Evolutionary conservation across 495 filamentous ascomycete species (phyloP).

Genomic region (Usnea hakonensis): DNA sequence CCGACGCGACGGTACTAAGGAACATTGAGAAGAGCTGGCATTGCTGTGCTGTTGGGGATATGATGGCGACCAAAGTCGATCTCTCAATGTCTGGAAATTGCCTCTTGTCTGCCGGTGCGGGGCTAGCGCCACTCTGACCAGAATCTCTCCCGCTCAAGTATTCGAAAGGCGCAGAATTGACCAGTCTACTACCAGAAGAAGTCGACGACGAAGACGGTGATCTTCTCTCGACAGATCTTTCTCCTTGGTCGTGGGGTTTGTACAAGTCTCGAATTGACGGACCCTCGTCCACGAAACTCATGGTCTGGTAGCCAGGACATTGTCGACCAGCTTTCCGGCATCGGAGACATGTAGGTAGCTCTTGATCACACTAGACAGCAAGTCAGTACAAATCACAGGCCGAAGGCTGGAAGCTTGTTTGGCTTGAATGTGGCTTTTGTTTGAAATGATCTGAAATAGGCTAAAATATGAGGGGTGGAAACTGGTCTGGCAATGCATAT

Average conservation of each 20-base stretch:
- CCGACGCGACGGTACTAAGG: constrained; percentile 1
- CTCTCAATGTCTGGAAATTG: background rate
- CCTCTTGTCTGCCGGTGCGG: background rate
- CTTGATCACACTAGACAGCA: constrained; percentile 28
- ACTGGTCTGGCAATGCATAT: background rate
- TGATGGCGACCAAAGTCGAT: constrained; percentile 2
- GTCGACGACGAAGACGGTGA: background rate
- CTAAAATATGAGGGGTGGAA: background rate
- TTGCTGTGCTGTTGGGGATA: constrained; percentile 14
- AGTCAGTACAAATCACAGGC: background rate
- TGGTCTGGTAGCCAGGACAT: constrained; percentile 24
- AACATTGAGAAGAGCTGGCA: constrained; percentile 12
- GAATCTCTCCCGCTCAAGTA: background rate
- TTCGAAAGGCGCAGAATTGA: background rate
- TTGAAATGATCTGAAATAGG: background rate
- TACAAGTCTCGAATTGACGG: constrained; percentile 1
- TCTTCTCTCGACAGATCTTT: background rate
- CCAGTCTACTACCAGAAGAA: background rate
- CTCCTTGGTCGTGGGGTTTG: background rate
- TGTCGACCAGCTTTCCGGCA: constrained; percentile 26
- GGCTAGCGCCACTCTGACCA: background rate
- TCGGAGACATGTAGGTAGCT: constrained; percentile 28
- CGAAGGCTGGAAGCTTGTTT: background rate
- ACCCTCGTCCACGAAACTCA: constrained; percentile 16
- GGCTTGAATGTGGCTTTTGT: background rate